These are phyloP conservation scores for Penicillium sp. DNA, from an alignment of 2,329 filamentous ascomycete species.

Conservation along the genomic window DNA sequence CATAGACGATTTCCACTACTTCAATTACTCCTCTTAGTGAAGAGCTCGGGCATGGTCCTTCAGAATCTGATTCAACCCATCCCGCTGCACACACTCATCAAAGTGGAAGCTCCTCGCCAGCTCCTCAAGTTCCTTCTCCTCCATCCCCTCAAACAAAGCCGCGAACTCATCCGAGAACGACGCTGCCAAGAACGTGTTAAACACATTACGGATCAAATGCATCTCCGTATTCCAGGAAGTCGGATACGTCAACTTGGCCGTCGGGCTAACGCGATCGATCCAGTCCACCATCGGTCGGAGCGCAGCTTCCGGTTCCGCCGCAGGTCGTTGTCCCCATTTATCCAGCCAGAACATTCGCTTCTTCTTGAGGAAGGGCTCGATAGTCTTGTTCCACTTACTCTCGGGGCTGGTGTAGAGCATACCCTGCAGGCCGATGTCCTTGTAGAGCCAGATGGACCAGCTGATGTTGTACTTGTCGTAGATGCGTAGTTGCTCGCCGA, in stretches of 20 bases:
- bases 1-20: neutral
- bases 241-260: conserved; percentile 49
- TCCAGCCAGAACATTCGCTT: conserved; percentile 58
- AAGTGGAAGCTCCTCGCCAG: conserved; percentile 57
- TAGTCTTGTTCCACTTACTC: conserved; percentile 54
- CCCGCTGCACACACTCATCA: conserved; percentile 56
- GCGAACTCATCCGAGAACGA: conserved; percentile 59
- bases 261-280: conserved; percentile 48
- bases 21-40: conserved; percentile 1
- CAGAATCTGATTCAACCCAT: conserved; percentile 56
- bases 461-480: conserved; percentile 56
- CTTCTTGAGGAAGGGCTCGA: conserved; percentile 58
- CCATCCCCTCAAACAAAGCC: conserved; percentile 56
- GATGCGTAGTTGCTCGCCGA: conserved; percentile 53
- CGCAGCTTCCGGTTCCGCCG: conserved; percentile 48
- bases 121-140: conserved; percentile 56
- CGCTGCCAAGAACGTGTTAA: conserved; percentile 54
- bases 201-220: conserved; percentile 50
- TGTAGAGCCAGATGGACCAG: conserved; percentile 65
- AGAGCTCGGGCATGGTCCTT: conserved; percentile 42
- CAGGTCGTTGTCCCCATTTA: conserved; percentile 54
- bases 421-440: conserved; percentile 60
- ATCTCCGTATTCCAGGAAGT: conserved; percentile 55
- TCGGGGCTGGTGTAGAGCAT: conserved; percentile 55
- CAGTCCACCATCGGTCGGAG: conserved; percentile 48